These are phyloP conservation scores for Aspergillus sp. DNA, from an alignment of 2,329 filamentous ascomycete genomes.

Conservation along the genomic window DNA sequence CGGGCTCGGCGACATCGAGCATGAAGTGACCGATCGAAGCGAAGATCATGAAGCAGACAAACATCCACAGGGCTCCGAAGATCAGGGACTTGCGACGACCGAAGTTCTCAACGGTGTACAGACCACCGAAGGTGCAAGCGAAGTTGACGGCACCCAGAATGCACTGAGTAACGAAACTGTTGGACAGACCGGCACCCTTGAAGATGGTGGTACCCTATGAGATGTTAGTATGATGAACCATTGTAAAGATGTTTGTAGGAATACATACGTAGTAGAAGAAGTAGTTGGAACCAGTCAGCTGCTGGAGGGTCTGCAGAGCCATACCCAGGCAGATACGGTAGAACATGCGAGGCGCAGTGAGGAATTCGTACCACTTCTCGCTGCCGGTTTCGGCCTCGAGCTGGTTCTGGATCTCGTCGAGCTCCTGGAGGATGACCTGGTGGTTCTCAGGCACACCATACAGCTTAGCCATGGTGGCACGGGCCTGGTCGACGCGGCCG, in stretches of 20 bases:
- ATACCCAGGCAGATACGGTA: conserved; percentile 48
- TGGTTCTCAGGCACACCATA: conserved; percentile 59
- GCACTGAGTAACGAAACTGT: conserved; percentile 65
- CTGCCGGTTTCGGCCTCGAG: conserved; percentile 54
- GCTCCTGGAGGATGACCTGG: conserved; percentile 54
- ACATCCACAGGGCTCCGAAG: conserved; percentile 66
- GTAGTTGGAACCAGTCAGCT: conserved; percentile 50
- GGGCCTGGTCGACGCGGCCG: conserved; percentile 54
- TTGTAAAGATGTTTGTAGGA: background rate
- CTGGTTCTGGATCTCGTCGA: conserved; percentile 59
- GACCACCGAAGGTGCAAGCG: conserved; percentile 63
- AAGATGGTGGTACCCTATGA: conserved; percentile 53
- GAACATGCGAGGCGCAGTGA: conserved; percentile 49
- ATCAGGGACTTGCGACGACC: conserved; percentile 70
- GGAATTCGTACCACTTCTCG: conserved; percentile 44
- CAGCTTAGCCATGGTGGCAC: conserved; percentile 54
- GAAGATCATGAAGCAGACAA: conserved; percentile 66
- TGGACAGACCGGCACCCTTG: conserved; percentile 62
- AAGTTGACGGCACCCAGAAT: conserved; percentile 70
- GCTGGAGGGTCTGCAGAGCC: conserved; percentile 46
- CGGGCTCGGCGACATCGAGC: conserved; percentile 41
- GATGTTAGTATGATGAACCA: conserved; percentile 15
- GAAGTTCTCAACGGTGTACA: conserved; percentile 69
- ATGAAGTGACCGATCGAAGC: conserved; percentile 56
- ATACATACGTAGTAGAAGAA: conserved; percentile 56